phyloP scores from a whole-genome alignment of 768 basidiomycete genomes.

The Clitopilus passeckerianus region DNA sequence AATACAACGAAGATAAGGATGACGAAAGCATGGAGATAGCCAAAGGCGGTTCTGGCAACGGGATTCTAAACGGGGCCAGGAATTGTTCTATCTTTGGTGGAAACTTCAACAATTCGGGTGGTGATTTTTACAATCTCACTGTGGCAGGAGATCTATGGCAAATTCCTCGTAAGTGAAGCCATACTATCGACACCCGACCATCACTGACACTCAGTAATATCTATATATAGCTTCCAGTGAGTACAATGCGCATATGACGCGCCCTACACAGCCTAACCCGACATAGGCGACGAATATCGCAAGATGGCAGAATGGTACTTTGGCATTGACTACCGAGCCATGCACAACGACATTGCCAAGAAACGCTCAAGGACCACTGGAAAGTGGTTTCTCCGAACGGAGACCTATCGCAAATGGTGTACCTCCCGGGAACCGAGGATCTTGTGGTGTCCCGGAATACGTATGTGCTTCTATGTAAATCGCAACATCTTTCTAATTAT shows the following conservation, averaged over 20 bases:
- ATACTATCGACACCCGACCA: too few species aligned
- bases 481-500: neutral
- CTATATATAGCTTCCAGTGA: too few species aligned
- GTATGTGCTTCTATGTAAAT: neutral
- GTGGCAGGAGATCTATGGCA: neutral
- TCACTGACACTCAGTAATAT: too few species aligned
- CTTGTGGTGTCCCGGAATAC: neutral
- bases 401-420: neutral
- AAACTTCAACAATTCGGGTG: too few species aligned
- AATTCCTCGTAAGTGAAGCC: neutral
- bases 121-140: neutral
- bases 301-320: neutral
- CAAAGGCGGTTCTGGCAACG: too few species aligned
- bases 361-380: neutral
- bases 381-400: neutral
- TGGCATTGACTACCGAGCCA: neutral
- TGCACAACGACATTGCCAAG: neutral
- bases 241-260: neutral
- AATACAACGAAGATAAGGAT: too few species aligned
- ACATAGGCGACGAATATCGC: neutral
- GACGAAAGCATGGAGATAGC: too few species aligned
- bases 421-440: neutral
- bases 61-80: too few species aligned
- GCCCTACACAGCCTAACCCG: neutral
- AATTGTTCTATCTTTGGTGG: too few species aligned